Percentiles rank a stretch among this genome's conserved stretches.
Evolutionary conservation across 2,329 filamentous ascomycete species (phyloP).

Genomic region (Cercospora sp.): DNA sequence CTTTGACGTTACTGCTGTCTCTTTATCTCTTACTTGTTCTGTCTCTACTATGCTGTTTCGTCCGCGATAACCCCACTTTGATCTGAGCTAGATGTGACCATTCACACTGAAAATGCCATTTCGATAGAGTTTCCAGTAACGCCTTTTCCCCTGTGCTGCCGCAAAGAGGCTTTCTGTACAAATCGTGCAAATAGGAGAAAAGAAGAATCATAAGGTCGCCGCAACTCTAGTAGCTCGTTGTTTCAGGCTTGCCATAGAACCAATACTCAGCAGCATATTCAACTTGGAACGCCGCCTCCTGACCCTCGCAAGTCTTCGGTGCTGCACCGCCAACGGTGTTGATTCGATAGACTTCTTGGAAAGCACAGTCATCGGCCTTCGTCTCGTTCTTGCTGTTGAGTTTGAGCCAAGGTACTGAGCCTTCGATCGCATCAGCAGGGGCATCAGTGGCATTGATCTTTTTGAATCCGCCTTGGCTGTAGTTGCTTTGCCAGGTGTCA

Average conservation of each 20-base stretch:
- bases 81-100: neutral
- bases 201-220: neutral
- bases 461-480: slow-evolving; percentile 63
- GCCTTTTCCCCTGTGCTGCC: neutral
- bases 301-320: slow-evolving; percentile 70
- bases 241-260: slow-evolving; percentile 48
- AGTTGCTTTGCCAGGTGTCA: slow-evolving; percentile 36
- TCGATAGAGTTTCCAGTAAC: neutral
- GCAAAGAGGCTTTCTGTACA: neutral
- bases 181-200: slow-evolving; percentile 4
- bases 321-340: slow-evolving; percentile 79
- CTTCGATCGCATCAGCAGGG: slow-evolving; percentile 59
- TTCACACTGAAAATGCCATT: neutral
- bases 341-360: slow-evolving; percentile 78
- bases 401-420: slow-evolving; percentile 79
- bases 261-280: slow-evolving; percentile 82
- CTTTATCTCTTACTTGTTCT: neutral
- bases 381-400: slow-evolving; percentile 53
- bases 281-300: slow-evolving; percentile 65
- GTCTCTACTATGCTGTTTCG: neutral
- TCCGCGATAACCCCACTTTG: neutral
- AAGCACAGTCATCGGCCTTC: slow-evolving; percentile 55
- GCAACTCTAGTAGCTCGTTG: neutral
- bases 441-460: slow-evolving; percentile 65
- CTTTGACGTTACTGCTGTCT: neutral